phyloP scores from a whole-genome alignment of 192 early-diverging fungal genomes.

The Coemansia sp. region DNA sequence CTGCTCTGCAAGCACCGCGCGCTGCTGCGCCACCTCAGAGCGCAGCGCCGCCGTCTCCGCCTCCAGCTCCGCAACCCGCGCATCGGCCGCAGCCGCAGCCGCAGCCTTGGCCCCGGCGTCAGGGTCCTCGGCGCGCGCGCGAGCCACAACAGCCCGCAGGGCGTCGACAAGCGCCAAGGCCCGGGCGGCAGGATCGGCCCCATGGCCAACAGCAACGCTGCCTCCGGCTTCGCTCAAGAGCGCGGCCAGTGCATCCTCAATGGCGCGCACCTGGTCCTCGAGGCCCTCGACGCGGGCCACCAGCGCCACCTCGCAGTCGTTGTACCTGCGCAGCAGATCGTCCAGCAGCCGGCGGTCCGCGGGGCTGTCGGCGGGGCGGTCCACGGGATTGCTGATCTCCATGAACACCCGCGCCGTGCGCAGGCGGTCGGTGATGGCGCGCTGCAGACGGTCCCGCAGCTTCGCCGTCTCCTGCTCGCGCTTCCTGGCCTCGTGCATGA shows the following conservation, averaged over 20 bases:
- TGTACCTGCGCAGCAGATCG: conserved; percentile 32
- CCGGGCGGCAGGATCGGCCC: conserved; percentile 10
- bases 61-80: conserved; percentile 48
- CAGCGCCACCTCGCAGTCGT: conserved; percentile 17
- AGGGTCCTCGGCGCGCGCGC: conserved; percentile 10
- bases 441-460: conserved; percentile 47
- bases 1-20: conserved; percentile 34
- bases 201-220: not conserved
- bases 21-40: conserved; percentile 18
- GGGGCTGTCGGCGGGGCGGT: not conserved
- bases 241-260: conserved; percentile 7
- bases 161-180: conserved; percentile 36
- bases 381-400: conserved; percentile 28
- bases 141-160: conserved; percentile 4
- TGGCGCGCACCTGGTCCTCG: conserved; percentile 14
- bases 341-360: conserved; percentile 23
- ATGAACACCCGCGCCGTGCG: conserved; percentile 19
- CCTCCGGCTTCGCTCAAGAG: conserved; percentile 16
- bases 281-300: conserved; percentile 10
- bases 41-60: conserved; percentile 19
- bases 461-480: conserved; percentile 34
- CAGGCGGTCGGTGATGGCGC: conserved; percentile 42
- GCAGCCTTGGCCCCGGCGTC: too few species aligned
- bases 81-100: conserved; percentile 49
- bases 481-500: conserved; percentile 42